Percentiles rank a stretch among this genome's conserved stretches.
These are phyloP conservation scores for Aspergillus vadensis DNA, from an alignment of 2,329 filamentous ascomycete genomes.

Conservation along the genomic window DNA sequence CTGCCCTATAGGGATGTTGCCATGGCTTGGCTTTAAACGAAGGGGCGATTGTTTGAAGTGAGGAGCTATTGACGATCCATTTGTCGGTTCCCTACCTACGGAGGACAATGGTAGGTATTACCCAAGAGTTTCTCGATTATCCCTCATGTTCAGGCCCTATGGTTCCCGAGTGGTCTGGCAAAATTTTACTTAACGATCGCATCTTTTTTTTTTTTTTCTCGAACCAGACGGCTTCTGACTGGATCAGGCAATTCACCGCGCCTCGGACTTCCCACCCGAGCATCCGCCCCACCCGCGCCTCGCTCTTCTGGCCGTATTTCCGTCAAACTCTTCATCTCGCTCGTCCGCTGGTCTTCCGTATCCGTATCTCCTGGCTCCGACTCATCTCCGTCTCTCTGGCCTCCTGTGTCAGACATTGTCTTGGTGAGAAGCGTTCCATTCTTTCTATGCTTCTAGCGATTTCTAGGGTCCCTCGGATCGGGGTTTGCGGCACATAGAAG, in stretches of 20 bases:
- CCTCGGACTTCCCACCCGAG: slow-evolving; percentile 11
- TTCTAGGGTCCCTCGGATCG: background rate
- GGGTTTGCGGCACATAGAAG: background rate
- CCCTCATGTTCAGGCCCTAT: background rate
- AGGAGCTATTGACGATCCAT: background rate
- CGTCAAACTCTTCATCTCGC: background rate
- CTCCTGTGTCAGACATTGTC: background rate
- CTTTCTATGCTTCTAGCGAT: background rate
- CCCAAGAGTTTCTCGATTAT: background rate
- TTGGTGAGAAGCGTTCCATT: background rate
- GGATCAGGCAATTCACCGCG: slow-evolving; percentile 21
- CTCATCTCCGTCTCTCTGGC: background rate
- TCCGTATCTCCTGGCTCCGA: background rate
- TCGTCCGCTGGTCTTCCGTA: background rate
- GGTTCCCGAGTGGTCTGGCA: background rate
- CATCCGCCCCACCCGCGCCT: slow-evolving; percentile 8
- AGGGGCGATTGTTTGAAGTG: background rate
- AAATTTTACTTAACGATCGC: background rate
- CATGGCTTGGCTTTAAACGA: slow-evolving; percentile 12
- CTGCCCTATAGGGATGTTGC: slow-evolving; percentile 21
- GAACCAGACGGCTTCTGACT: background rate
- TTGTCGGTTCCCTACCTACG: too few species aligned
- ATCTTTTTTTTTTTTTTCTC: too few species aligned
- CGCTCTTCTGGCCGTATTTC: slow-evolving; percentile 16
- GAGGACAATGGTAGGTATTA: background rate